These are phyloP conservation scores for Cladosporium sp. DNA, from an alignment of 2,329 filamentous ascomycete genomes.

Conservation along the genomic window DNA sequence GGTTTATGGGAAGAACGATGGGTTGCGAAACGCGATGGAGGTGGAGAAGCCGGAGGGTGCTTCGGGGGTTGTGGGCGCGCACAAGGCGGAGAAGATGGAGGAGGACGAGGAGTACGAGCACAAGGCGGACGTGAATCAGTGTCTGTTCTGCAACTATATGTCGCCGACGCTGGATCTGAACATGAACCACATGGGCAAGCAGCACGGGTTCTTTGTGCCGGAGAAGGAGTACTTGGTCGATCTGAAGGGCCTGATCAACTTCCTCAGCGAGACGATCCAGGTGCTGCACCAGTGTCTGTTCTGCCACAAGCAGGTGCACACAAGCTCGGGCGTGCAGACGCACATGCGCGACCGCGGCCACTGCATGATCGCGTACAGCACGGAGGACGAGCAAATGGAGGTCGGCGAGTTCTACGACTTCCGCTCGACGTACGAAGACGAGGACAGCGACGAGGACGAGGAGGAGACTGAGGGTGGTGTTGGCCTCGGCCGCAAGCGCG, in stretches of 20 bases:
- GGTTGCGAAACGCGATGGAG: conserved; percentile 12
- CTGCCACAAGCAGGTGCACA: conserved; percentile 77
- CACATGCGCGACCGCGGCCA: conserved; percentile 97
- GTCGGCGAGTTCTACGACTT: conserved; percentile 98
- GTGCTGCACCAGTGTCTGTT: conserved; percentile 78
- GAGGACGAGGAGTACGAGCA: conserved; percentile 28
- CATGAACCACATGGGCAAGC: conserved; percentile 80
- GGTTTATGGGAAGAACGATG: conserved; percentile 16
- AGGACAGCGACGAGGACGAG: conserved; percentile 50
- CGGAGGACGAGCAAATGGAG: conserved; percentile 83
- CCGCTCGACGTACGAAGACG: conserved; percentile 87
- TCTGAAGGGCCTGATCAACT: conserved; percentile 70
- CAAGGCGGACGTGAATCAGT: conserved; percentile 46
- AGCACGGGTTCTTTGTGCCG: conserved; percentile 93
- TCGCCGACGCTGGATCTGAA: conserved; percentile 72
- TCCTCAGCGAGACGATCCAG: conserved; percentile 73
- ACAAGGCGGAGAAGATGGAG: conserved; percentile 39
- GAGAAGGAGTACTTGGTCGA: conserved; percentile 80
- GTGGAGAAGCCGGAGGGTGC: conserved; percentile 15
- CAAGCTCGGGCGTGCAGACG: conserved; percentile 74
- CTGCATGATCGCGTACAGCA: conserved; percentile 90
- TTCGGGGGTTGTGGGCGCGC: conserved; percentile 11
- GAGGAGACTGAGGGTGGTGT: conserved; percentile 50
- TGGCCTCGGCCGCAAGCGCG: conserved; percentile 61
- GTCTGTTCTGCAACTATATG: conserved; percentile 87